Base-by-base conservation (phyloP, 2,329 filamentous ascomycete species). In the Raffaelea arxii region DNA sequence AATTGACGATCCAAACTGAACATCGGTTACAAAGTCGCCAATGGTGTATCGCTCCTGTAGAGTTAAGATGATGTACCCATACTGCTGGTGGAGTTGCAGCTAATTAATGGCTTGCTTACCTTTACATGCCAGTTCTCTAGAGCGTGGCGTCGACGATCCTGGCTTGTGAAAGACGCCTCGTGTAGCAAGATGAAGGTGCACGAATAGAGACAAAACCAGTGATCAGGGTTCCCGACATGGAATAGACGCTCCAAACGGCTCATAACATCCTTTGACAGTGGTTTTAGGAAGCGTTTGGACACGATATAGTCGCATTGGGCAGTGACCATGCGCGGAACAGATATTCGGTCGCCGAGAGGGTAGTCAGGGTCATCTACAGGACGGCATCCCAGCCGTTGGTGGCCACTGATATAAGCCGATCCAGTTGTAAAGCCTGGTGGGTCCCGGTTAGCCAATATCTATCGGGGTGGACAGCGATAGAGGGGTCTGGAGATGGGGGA, bases 291-390 rank as follows among this genome's bases (percentile, higher is more conserved):
- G 3, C 54, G 55, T 4, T 56, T 58, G 27, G 62, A 58, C 44
- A 65, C 65, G 45, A 73, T 64, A 35, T 61, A 65, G 52, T 72
- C 67, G 42, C 69, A 64, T 44, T 72, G 70, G 2, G 68, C 68
- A 1, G 70, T 59, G 21, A 71, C 58, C 64, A 71, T 70, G 2
- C 67, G 62, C 2, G 70, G 68, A 1, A 68, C 54, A 0, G 63
- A 65, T 4, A 71, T 57, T n/a, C 58, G 62, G 5, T 51, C 46
- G 2, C 59, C 58, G 19, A 58, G 60, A 0, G 67, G 66, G 43
- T 68, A 68, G 7, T 61, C 60, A 3, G 56, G 48, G 37, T 70
- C 62, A 7, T 44, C 46, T 16, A 66, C 59, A 0, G 63, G 61
- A 4, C 49, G 32, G 63, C 71, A 69, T 16, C 60, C 67, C 2